Evolutionary conservation across 1,139 yeast species (phyloP).

Genomic region (Eremothecium sinecaudum): DNA sequence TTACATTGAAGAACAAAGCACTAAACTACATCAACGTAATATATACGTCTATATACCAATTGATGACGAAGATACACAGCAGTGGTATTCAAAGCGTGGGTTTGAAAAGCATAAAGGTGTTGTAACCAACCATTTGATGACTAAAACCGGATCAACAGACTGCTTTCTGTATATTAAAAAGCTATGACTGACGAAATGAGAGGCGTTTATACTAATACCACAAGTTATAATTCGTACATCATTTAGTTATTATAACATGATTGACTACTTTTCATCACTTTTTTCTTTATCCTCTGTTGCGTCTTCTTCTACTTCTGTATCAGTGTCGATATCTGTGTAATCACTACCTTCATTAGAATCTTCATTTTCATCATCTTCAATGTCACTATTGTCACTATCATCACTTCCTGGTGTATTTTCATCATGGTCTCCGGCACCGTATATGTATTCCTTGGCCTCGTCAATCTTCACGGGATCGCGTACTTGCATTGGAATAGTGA

Average conservation of each 20-base stretch:
- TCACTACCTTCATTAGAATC: constrained; percentile 27
- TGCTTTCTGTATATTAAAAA: too few relatives aligned
- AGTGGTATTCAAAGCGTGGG: constrained; percentile 51
- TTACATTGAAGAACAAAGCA: constrained; percentile 47
- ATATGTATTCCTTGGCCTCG: constrained; percentile 10
- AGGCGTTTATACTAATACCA: constrained; percentile 3
- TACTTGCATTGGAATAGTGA: constrained; percentile 55
- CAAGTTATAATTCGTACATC: background rate
- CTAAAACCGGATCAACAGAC: too few relatives aligned
- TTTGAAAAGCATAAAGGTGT: constrained; percentile 35
- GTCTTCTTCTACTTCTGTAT: constrained; percentile 37
- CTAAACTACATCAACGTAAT: constrained; percentile 44
- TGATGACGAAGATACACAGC: constrained; percentile 37
- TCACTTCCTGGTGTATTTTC: constrained; percentile 45
- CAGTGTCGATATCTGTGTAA: constrained; percentile 38
- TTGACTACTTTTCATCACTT: constrained; percentile 8
- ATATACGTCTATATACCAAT: constrained; percentile 53
- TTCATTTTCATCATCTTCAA: constrained; percentile 21
- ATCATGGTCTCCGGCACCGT: constrained; percentile 34
- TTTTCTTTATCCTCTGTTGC: constrained; percentile 25
- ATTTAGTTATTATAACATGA: background rate
- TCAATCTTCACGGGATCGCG: constrained; percentile 35
- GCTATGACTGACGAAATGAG: too few relatives aligned
- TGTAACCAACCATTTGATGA: too few relatives aligned
- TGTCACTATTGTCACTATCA: constrained; percentile 27